A percentile compares a stretch with the other conserved stretches of the same genome.
Conservation (phyloP, 2,329 filamentous ascomycete genomes). For the Fonsecaea erecta region DNA sequence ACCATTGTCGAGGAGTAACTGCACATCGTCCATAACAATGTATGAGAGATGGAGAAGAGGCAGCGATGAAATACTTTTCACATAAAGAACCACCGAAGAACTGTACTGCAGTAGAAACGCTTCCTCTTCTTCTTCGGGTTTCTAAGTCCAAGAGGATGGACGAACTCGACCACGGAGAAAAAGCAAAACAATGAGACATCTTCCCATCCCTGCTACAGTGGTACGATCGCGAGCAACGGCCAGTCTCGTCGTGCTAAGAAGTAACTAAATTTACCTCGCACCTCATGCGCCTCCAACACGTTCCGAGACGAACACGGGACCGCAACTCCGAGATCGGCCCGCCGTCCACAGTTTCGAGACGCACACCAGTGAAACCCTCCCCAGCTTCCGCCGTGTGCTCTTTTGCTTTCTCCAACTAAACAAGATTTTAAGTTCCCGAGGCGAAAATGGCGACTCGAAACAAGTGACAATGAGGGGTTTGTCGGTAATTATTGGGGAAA, state of each 20-base stretch:
- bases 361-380: too few species aligned
- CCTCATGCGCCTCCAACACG: not conserved
- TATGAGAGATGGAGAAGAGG: not conserved
- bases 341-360: not conserved
- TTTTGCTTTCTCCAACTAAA: not conserved
- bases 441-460: constrained; percentile 14
- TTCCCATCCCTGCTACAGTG: too few species aligned
- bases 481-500: not conserved
- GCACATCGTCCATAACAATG: not conserved
- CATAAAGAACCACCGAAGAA: not conserved
- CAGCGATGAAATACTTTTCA: not conserved
- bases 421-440: constrained; percentile 7
- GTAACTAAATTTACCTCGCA: too few species aligned
- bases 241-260: too few species aligned
- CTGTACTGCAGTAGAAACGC: not conserved
- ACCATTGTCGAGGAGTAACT: not conserved
- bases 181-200: too few species aligned
- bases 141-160: too few species aligned
- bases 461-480: constrained; percentile 13
- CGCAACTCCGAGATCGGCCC: not conserved
- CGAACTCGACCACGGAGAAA: too few species aligned
- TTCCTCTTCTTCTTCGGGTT: too few species aligned
- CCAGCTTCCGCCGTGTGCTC: too few species aligned
- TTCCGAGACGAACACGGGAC: not conserved
- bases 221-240: too few species aligned